A percentile compares a stretch with the other conserved stretches of the same genome.
These are phyloP conservation scores for Gardenia jasminoides DNA, from an alignment of 257 asterid genomes.

Conservation along the genomic window DNA sequence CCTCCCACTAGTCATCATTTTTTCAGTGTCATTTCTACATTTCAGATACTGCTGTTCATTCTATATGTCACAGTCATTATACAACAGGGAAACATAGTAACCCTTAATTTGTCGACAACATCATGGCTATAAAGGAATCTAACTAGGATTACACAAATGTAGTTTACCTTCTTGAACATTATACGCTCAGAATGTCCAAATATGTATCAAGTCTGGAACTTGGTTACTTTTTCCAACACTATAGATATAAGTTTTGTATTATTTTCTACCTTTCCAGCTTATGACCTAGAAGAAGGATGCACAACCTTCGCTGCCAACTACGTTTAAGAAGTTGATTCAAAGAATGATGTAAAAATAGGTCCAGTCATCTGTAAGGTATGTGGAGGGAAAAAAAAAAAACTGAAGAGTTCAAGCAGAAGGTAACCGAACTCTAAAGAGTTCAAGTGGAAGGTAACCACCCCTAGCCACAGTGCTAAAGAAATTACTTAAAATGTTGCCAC, in stretches of 20 bases:
- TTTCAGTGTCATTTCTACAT: not conserved
- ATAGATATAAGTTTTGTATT: not conserved
- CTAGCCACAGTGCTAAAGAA: not conserved
- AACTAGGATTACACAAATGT: not conserved
- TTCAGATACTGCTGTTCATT: not conserved
- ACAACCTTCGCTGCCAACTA: not conserved
- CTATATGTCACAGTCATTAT: not conserved
- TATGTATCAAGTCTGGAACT: not conserved
- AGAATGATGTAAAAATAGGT: not conserved
- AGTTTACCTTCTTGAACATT: not conserved
- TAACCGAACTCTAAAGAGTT: not conserved
- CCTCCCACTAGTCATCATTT: not conserved
- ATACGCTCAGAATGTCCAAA: not conserved
- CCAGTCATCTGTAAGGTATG: not conserved
- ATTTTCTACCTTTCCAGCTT: not conserved
- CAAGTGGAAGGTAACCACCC: not conserved
- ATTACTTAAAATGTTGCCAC: not conserved
- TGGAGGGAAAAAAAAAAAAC: not conserved
- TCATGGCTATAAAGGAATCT: not conserved
- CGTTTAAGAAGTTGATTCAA: not conserved
- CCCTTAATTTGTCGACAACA: not conserved
- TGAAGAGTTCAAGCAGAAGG: not conserved
- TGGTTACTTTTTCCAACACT: not conserved
- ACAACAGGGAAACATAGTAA: not conserved
- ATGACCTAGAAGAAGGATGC: not conserved